Base-by-base conservation (phyloP, 768 basidiomycete species). In the Trametes villosa region DNA sequence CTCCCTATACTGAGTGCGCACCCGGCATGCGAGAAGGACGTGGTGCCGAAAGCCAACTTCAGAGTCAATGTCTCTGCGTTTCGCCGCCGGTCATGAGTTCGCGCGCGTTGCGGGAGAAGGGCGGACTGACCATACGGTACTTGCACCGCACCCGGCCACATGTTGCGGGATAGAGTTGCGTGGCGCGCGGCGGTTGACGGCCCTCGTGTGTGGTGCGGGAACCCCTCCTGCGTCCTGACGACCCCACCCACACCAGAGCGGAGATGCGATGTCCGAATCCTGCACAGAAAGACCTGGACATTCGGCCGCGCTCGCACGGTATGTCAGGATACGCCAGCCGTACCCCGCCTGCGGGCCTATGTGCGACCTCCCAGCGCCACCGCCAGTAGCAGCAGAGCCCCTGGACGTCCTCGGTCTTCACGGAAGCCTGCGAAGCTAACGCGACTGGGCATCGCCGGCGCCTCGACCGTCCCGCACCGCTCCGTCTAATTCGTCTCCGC, bases 371-470 rank as follows among this genome's bases (percentile, higher is more conserved):
- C n/a, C n/a, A n/a, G n/a, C n/a, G n/a, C n/a, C n/a, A n/a, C n/a
- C n/a, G n/a, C n/a, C n/a, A n/a, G n/a, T n/a, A n/a, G n/a, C n/a
- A n/a, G n/a, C n/a, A n/a, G n/a, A n/a, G n/a, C n/a, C n/a, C n/a
- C n/a, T n/a, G n/a, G n/a, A n/a, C n/a, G n/a, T n/a, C n/a, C 15
- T 38, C 18, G 36, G 36, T 38, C 36, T 38, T 45, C 44, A 50
- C 49, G 33, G 49, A 50, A 34, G 49, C 29, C 26, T 31, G 47
- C 47, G 49, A 50, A 50, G 49, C 47, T 48, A 31, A 17, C 47
- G 47, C 15, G 17, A 20, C 29, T 13, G 47, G 29, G 47, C n/a
- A 29, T 29, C n/a, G 26, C 5, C 26, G 26, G 12, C 4, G 38
- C 12, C 44, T 45, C 20, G 44, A 44, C 42, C 5, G 9, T 20